These are phyloP conservation scores for Hypoxylon sp. DNA, from an alignment of 2,329 filamentous ascomycete species.

Conservation along the genomic window DNA sequence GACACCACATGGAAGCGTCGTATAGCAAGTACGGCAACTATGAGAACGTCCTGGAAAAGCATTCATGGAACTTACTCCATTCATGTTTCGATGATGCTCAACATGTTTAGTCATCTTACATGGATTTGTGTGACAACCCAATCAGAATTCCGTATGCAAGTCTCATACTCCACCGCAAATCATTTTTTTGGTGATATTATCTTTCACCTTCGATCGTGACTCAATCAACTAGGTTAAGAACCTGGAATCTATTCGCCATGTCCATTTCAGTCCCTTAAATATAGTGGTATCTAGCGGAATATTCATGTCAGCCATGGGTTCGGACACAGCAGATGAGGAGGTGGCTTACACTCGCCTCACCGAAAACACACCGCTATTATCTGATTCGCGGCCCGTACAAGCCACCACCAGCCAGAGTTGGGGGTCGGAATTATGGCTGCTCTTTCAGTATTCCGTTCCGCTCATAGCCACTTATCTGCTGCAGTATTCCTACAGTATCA, in stretches of 20 bases:
- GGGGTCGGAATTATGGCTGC: constrained; percentile 51
- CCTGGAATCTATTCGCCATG: not conserved
- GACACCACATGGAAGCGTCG: no score
- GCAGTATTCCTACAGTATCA: constrained; percentile 67
- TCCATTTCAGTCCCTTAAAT: not conserved
- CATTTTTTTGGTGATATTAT: constrained; percentile 1
- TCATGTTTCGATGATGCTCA: not conserved
- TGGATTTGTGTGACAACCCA: constrained; percentile 5
- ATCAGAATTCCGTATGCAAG: not conserved
- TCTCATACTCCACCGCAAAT: constrained; percentile 10
- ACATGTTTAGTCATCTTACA: not conserved
- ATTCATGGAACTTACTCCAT: not conserved
- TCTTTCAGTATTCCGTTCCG: constrained; percentile 61
- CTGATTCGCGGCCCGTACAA: constrained; percentile 34
- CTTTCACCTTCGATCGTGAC: not conserved
- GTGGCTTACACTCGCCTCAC: constrained; percentile 2
- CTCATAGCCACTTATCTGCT: constrained; percentile 68
- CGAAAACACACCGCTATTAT: constrained; percentile 47
- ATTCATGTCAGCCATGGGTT: constrained; percentile 20
- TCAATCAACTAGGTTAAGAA: not conserved
- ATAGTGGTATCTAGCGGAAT: not conserved
- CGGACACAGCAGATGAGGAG: constrained; percentile 21
- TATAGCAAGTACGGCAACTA: no score
- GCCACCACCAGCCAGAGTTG: constrained; percentile 28
- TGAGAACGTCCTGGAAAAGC: no score